These are phyloP conservation scores for Penicillium thymicola DNA, from an alignment of 2,329 filamentous ascomycete genomes.

Conservation along the genomic window DNA sequence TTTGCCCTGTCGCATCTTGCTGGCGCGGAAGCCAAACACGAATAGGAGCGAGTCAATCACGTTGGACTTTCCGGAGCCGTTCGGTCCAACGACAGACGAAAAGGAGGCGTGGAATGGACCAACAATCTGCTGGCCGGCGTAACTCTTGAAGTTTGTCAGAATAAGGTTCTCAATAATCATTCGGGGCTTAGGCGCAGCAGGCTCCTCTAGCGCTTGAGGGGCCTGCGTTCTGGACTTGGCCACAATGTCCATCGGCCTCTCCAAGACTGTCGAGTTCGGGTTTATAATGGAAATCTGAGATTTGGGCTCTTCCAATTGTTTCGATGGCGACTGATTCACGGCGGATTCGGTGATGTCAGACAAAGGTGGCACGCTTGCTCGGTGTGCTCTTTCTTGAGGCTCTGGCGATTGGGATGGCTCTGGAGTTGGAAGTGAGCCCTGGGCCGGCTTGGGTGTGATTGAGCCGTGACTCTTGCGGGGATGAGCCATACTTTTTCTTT, in stretches of 20 bases:
- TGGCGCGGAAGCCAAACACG: constrained; percentile 97
- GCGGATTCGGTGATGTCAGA: constrained; percentile 69
- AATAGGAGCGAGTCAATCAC: constrained; percentile 97
- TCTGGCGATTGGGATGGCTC: constrained; percentile 55
- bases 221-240: constrained; percentile 75
- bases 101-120: constrained; percentile 97
- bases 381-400: constrained; percentile 34
- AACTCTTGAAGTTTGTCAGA: constrained; percentile 98
- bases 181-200: constrained; percentile 73
- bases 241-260: constrained; percentile 91
- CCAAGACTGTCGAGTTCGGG: constrained; percentile 71
- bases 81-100: constrained; percentile 95
- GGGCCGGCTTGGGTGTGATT: constrained; percentile 37
- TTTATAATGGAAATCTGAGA: constrained; percentile 61
- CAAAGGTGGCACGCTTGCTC: constrained; percentile 58
- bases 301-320: constrained; percentile 44
- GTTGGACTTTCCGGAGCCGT: constrained; percentile 97
- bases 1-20: constrained; percentile 99
- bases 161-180: constrained; percentile 92
- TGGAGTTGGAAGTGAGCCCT: constrained; percentile 47
- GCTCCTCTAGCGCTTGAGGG: constrained; percentile 64
- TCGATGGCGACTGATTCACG: constrained; percentile 59
- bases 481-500: constrained; percentile 61
- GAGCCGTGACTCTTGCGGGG: constrained; percentile 43
- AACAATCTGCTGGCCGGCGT: constrained; percentile 90